Base-by-base conservation (phyloP, 306 rosid species). In the Vicia sativa region DNA sequence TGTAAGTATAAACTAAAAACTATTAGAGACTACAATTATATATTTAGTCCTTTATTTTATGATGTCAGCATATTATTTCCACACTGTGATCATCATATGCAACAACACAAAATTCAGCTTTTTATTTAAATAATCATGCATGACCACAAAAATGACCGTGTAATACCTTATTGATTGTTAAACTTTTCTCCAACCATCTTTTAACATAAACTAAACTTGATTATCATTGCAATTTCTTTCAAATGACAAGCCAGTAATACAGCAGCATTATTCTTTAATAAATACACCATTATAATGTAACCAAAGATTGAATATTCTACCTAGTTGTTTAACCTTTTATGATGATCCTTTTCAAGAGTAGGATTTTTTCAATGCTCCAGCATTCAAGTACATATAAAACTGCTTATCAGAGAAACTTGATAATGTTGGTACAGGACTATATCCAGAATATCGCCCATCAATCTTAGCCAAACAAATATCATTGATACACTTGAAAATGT, bases 401-500 rank as follows among this genome's bases (percentile, higher is more conserved):
- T 62, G 65, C 13, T 66, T n/a, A 3, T 56, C 62, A 28, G 84
- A 68, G 67, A 78, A 67, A 23, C 16, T 53, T 23, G 83, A 76
- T 18, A 79, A 4, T 35, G 81, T 49, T 67, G 71, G 42, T 41
- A 79, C 43, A 4, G 78, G 86, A 66, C 84, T 59, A 70, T 90
- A 83, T 43, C 90, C 95, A 65, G 84, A 62, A 42, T 85, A 93
- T 48, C 42, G 48, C 41, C 88, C 73, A 67, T 83, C 79, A 5
- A 74, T 46, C 83, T 74, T 93, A 29, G 80, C 76, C 74, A 67
- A 49, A 82, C 78, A 93, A 14, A 88, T 71, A 14, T 82, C 78
- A 18, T 39, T 71, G 28, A 85, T 21, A 64, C 25, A 42, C 78
- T 60, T 82, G 67, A 77, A 23, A 42, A 77, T 38, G 55, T 85